Percentiles rank a stretch among this genome's conserved stretches.
Evolutionary conservation across 106 monocot species (phyloP).

Genomic region (Gastrodia elata): DNA sequence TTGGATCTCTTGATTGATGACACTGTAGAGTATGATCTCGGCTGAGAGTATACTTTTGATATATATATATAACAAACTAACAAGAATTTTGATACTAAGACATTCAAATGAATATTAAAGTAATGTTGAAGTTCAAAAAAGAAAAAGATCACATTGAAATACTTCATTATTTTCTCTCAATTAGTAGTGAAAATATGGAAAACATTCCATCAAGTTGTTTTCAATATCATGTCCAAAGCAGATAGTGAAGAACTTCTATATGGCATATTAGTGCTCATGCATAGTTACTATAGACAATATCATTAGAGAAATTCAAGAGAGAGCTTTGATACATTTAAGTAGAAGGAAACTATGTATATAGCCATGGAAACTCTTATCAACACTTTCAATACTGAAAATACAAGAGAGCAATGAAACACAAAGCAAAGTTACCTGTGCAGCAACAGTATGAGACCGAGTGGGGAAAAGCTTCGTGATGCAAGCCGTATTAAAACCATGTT

Average conservation of each 20-base stretch:
- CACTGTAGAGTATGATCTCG: too few relatives aligned
- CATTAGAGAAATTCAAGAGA: background rate
- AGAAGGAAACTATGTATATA: background rate
- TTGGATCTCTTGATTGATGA: too few relatives aligned
- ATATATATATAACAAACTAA: too few relatives aligned
- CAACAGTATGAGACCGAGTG: slow-evolving; percentile 69
- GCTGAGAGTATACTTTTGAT: too few relatives aligned
- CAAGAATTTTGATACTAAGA: too few relatives aligned
- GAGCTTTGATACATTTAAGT: background rate
- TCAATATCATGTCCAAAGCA: background rate
- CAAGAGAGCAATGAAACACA: too few relatives aligned
- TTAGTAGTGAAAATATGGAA: background rate
- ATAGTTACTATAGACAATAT: background rate
- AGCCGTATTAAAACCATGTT: slow-evolving; percentile 72
- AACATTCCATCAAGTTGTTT: background rate
- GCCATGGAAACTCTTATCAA: background rate
- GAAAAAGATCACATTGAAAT: too few relatives aligned
- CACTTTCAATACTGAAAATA: background rate
- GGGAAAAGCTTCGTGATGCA: slow-evolving; percentile 81
- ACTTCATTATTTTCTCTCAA: too few relatives aligned
- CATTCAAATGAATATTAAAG: too few relatives aligned
- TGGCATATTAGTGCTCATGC: background rate
- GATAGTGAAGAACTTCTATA: background rate
- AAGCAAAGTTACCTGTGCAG: slow-evolving; percentile 45
- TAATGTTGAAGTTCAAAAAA: background rate